Conservation (phyloP, 73 alveolate genomes). For the Breviolum minutum region DNA sequence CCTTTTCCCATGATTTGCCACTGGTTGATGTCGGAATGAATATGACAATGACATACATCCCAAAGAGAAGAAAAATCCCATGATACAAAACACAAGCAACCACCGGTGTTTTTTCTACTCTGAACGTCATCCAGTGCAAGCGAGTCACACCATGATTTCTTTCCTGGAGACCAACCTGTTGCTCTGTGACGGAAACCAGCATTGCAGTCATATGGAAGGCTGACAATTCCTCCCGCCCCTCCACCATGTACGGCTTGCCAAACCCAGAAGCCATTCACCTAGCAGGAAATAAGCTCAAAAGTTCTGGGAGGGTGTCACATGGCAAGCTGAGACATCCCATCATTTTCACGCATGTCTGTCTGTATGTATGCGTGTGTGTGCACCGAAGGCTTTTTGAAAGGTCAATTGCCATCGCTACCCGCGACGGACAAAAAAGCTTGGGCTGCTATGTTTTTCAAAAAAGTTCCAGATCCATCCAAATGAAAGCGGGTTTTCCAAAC, state of each 20-base stretch:
- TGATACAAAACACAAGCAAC: too few species aligned
- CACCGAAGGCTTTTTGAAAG: neutral
- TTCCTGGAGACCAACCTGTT: slow-evolving; percentile 83
- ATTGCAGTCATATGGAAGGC: slow-evolving; percentile 63
- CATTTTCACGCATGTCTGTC: neutral
- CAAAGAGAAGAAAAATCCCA: neutral
- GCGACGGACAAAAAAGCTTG: too few species aligned
- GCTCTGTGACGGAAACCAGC: slow-evolving; percentile 47
- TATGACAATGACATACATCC: neutral
- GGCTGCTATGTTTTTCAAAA: too few species aligned
- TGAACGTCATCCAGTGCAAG: neutral
- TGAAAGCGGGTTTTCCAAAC: too few species aligned
- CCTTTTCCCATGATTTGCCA: neutral
- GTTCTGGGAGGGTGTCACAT: neutral
- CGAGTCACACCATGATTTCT: slow-evolving; percentile 59
- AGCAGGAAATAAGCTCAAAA: too few species aligned
- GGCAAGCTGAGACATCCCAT: neutral
- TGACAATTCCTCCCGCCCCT: neutral
- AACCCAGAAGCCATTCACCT: slow-evolving; percentile 72
- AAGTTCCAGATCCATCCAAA: too few species aligned
- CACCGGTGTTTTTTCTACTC: neutral
- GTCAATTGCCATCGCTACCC: too few species aligned
- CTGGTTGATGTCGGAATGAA: too few species aligned
- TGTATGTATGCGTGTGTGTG: neutral
- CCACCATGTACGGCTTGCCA: slow-evolving; percentile 59